Evolutionary conservation across 148 eudicot species (phyloP).

Genomic region (Rhododendron williamsianum): DNA sequence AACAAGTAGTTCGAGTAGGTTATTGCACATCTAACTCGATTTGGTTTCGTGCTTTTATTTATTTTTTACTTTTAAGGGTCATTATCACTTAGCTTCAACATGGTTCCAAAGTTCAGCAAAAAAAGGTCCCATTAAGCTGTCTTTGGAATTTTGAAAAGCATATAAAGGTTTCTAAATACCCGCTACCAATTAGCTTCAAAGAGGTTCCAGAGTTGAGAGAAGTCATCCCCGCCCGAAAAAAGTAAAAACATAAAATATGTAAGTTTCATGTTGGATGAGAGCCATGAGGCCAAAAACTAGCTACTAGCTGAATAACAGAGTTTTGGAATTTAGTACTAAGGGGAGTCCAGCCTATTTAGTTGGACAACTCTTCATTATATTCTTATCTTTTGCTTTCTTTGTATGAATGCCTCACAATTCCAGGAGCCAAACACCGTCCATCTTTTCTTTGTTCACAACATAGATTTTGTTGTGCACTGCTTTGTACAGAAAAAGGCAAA

Average conservation of each 20-base stretch:
- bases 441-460: not conserved
- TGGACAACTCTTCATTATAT: not conserved
- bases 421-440: not conserved
- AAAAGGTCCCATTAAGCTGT: not conserved
- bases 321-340: not conserved
- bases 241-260: not conserved
- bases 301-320: not conserved
- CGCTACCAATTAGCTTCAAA: not conserved
- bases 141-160: not conserved
- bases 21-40: not conserved
- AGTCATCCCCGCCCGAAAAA: not conserved
- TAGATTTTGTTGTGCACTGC: not conserved
- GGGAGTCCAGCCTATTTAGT: not conserved
- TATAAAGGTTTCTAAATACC: not conserved
- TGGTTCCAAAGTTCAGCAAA: not conserved
- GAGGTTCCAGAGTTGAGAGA: not conserved
- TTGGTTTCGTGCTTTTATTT: not conserved
- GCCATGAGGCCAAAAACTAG: not conserved
- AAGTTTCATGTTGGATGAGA: not conserved
- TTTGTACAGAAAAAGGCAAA: not conserved
- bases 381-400: not conserved
- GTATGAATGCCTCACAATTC: not conserved
- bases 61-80: not conserved
- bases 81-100: not conserved
- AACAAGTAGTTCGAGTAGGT: conserved; percentile 1